phyloP scores from a whole-genome alignment of 2,329 filamentous ascomycete species.

The Calonectria naviculata region DNA sequence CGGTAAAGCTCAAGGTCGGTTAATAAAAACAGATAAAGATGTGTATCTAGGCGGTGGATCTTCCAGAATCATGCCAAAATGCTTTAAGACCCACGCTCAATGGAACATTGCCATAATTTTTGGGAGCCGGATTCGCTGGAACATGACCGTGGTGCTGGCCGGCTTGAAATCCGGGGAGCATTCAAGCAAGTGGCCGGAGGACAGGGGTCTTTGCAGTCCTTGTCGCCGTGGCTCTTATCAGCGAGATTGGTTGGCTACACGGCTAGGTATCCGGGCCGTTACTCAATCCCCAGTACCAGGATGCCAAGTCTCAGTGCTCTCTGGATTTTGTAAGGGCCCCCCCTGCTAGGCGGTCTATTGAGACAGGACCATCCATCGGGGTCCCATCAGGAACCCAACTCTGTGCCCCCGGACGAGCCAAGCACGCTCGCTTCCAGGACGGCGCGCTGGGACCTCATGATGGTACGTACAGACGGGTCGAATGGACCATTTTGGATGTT shows the following conservation, averaged over 20 bases:
- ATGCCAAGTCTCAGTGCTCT: slow-evolving; percentile 30
- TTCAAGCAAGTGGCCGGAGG: slow-evolving; percentile 39
- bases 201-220: slow-evolving; percentile 41
- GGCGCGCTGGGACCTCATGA: slow-evolving; percentile 38
- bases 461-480: slow-evolving; percentile 29
- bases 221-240: slow-evolving; percentile 41
- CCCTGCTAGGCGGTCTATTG: slow-evolving; percentile 19
- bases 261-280: slow-evolving; percentile 50
- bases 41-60: slow-evolving; percentile 38
- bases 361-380: slow-evolving; percentile 36
- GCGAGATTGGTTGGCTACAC: slow-evolving; percentile 45
- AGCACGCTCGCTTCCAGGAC: slow-evolving; percentile 40
- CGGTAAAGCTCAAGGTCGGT: slow-evolving; percentile 29
- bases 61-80: slow-evolving; percentile 47
- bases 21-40: slow-evolving; percentile 29
- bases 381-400: slow-evolving; percentile 29
- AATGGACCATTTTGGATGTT: slow-evolving; percentile 29
- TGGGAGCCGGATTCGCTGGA: slow-evolving; percentile 30
- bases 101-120: slow-evolving; percentile 11
- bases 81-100: slow-evolving; percentile 30
- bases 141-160: slow-evolving; percentile 29
- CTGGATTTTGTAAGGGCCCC: slow-evolving; percentile 29
- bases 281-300: slow-evolving; percentile 40
- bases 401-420: slow-evolving; percentile 33
- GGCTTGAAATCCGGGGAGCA: slow-evolving; percentile 48